Base-by-base conservation (phyloP, 208 protist species). In the Acanthamoeba rhysodes region DNA sequence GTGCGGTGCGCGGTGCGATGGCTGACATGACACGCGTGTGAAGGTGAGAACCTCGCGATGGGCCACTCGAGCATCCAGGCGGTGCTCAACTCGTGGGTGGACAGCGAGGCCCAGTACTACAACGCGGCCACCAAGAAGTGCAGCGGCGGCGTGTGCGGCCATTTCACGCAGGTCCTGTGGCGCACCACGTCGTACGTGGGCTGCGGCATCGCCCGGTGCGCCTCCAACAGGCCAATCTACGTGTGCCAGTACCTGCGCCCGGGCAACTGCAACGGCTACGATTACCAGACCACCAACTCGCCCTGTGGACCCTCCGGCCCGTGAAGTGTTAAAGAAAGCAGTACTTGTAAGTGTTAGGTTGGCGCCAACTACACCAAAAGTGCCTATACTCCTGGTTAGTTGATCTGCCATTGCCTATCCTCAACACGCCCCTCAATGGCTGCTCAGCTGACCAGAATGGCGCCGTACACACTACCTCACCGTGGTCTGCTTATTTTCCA, bases 111-210 rank as follows among this genome's bases (percentile, higher is more conserved):
- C 16, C 80, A 88, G 80, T 88, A 66, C 80, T 88, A 88, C 80
- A 27, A 64, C n/a, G 0, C 80, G 22, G n/a, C 14, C 4, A 66
- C 18, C 53, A 88, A 88, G 80, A 1, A 7, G n/a, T 88, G 80
- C 80, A 34, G n/a, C 24, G 80, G 80, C 48, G 80, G 80, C 27
- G n/a, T 45, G 50, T 88, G 80, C 50, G 92, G 92, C 22, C 92
- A 95, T 24, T 95, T 95, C 92, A 95, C 92, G 18, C 92, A 95
- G 92, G 92, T 95, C 34, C 57, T 93, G 16, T 93, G 87, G 87
- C 32, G 66, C 41, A 76, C 16, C 2, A 93, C 87, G 8, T 66
- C 66, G 10, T 72, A 95, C 57, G 68, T 95, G 24, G 92, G 92
- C 53, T 95, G 92, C 74, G 92, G 76, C 55, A 72, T 91, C 50